phyloP scores from a whole-genome alignment of 202 grass and related monocot species.

The Brachypodium distachyon region DNA sequence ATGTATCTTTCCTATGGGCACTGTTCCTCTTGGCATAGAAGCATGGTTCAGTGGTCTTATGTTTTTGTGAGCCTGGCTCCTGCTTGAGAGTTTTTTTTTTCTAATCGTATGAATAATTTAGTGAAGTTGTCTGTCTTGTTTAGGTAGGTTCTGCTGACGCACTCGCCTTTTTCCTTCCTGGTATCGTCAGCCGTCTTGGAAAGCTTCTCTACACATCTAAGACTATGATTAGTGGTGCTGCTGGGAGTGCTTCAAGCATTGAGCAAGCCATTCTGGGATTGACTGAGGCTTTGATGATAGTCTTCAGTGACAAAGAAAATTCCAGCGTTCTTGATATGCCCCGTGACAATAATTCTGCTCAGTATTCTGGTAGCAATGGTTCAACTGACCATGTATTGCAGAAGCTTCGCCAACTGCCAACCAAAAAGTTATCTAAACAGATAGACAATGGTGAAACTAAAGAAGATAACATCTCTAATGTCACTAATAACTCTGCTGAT shows the following conservation, averaged over 20 bases:
- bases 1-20: slow-evolving; percentile 1
- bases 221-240: slow-evolving; percentile 62
- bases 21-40: slow-evolving; percentile 15
- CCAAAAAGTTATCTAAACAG: slow-evolving; percentile 23
- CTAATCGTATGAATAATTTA: slow-evolving; percentile 5
- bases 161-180: slow-evolving; percentile 89
- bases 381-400: slow-evolving; percentile 74
- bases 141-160: slow-evolving; percentile 92
- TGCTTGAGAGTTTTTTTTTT: neutral
- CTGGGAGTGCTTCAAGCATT: slow-evolving; percentile 61
- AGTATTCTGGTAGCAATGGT: neutral
- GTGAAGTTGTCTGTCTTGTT: slow-evolving; percentile 27
- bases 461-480: neutral
- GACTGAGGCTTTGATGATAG: slow-evolving; percentile 75
- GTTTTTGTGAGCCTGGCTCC: slow-evolving; percentile 2
- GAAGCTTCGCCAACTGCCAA: slow-evolving; percentile 71
- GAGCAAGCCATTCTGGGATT: slow-evolving; percentile 80
- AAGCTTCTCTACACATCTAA: slow-evolving; percentile 79
- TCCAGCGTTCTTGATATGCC: slow-evolving; percentile 23
- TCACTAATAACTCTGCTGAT: slow-evolving; percentile 22
- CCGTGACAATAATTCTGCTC: slow-evolving; percentile 10
- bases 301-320: slow-evolving; percentile 82
- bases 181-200: slow-evolving; percentile 81
- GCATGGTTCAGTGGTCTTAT: neutral
- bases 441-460: slow-evolving; percentile 25